Evolutionary conservation across 1,139 yeast genomes (phyloP), one percentile per base, ranked within the genome.

Genomic region (Nakaseomyces bracarensis): DNA sequence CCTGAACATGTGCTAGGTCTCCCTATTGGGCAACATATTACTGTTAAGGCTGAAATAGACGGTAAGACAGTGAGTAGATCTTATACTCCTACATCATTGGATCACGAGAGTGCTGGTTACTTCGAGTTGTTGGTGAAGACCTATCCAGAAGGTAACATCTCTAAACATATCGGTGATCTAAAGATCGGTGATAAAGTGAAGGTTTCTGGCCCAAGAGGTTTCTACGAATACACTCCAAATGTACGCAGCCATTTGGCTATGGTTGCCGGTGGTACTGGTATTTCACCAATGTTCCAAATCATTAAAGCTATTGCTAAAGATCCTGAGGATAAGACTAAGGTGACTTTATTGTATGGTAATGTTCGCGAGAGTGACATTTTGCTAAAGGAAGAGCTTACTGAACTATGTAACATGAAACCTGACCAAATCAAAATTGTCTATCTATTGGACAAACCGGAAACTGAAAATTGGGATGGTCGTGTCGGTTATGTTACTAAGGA

Each of bases 1-100:
- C 71, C 81, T 30, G 71, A 77, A 40, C 93, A 84, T 61, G 70
- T 78, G 40, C 73, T 91, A 48, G 96, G 96, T 6, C 74, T 91
- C 53, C 97, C 97, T 43, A 83, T 87, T 59, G 98, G 98, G 43
- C 97, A 91, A 68, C 96, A 87, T 61, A 80, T 87, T 57, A 74
- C 84, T 38, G 78, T 85, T 55, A 77, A 80, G 27, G 91, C 95
- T 36, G 70, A 67, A 39, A 76, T 82, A 54, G 73, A 75, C 52
- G 96, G 83, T 46, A 86, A 86, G 68, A 94, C 85, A 58, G 72
- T 89, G 45, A 79, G 85, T 42, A 77, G 96, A 63, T 85, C 96
- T 9, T 91, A 91, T 68, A 91, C 98, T 6, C 98, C 98, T 41
- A 82, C 89, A 50, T 81, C 96, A 25, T 74, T 84, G 48, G 95